A percentile compares a stretch with the other conserved stretches of the same genome.
These are phyloP conservation scores for Magnaporthales sp. DNA, from an alignment of 2,329 filamentous ascomycete genomes.

Conservation along the genomic window DNA sequence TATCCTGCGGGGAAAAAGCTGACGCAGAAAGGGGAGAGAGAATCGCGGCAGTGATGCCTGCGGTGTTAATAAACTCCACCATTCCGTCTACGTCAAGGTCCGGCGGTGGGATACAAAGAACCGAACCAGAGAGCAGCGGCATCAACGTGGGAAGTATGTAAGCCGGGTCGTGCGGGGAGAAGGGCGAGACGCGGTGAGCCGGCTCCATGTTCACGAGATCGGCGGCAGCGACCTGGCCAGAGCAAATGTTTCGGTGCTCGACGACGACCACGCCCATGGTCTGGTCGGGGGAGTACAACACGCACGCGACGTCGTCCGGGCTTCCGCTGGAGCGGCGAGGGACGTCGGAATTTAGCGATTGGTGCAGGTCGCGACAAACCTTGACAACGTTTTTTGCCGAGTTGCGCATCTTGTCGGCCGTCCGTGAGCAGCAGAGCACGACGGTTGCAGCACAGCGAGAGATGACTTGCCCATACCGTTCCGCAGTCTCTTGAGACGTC, in stretches of 20 bases:
- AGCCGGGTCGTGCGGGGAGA: background rate
- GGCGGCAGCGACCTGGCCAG: background rate
- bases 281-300: background rate
- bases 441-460: background rate
- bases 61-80: background rate
- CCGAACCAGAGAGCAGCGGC: background rate
- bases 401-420: background rate
- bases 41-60: background rate
- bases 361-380: background rate
- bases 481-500: background rate
- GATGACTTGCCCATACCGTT: background rate
- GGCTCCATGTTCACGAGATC: background rate
- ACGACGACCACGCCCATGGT: background rate
- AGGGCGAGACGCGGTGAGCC: background rate
- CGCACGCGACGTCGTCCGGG: background rate
- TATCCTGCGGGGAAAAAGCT: background rate
- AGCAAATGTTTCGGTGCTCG: background rate
- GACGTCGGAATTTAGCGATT: background rate
- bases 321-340: background rate
- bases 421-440: background rate
- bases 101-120: background rate
- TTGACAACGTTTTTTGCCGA: background rate
- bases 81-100: background rate
- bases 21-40: background rate
- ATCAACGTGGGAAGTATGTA: background rate